A percentile compares a stretch with the other conserved stretches of the same genome.
Conservation (phyloP, 1,284 basidiomycete species). For the Ganoderma lingzhi region DNA sequence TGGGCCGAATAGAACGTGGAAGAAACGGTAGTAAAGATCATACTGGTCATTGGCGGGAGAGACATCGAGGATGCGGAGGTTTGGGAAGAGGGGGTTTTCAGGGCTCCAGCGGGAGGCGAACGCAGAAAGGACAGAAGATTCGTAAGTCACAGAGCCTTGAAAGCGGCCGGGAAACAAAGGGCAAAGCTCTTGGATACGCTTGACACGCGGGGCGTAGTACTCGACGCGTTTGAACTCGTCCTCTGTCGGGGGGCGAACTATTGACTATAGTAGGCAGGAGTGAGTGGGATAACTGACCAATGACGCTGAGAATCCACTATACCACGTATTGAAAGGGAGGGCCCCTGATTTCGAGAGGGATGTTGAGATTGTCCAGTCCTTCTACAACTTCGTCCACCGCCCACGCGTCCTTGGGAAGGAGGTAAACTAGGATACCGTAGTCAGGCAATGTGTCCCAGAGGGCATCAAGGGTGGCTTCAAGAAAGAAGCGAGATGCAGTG, state of each 20-base stretch:
- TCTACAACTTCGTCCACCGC: not conserved
- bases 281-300: not conserved
- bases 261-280: not conserved
- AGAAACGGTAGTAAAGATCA: not conserved
- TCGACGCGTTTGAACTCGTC: not conserved
- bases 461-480: not conserved
- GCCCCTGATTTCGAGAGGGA: not conserved
- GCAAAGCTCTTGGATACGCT: not conserved
- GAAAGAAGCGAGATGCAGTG: not conserved
- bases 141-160: not conserved
- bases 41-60: not conserved
- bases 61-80: not conserved
- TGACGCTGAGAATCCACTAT: no score
- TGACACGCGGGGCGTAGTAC: conserved; percentile 4
- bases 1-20: not conserved
- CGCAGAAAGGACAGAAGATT: not conserved
- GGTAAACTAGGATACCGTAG: conserved; percentile 2
- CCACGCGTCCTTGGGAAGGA: not conserved
- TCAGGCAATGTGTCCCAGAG: conserved; percentile 9
- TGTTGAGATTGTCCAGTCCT: not conserved
- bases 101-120: not conserved
- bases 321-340: conserved; percentile 1
- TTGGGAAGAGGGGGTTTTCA: not conserved
- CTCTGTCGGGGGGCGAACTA: not conserved
- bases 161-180: not conserved